Conservation (phyloP, 306 rosid species). For the Fagus crenata region DNA sequence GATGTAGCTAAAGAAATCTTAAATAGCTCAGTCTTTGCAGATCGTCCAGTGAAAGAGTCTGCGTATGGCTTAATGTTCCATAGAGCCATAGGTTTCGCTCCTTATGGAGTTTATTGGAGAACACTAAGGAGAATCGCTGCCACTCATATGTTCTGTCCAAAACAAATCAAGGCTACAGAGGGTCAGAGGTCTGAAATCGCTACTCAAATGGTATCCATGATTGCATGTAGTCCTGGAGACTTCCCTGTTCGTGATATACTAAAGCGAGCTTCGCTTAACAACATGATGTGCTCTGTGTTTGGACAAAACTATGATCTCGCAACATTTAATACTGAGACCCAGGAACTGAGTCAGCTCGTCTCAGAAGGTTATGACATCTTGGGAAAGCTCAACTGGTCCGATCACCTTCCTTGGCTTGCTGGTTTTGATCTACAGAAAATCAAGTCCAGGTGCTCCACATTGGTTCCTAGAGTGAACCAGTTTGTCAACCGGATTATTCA, state of each 20-base stretch:
- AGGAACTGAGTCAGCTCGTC: slow-evolving; percentile 54
- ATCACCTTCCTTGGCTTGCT: slow-evolving; percentile 69
- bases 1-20: slow-evolving; percentile 76
- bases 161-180: slow-evolving; percentile 69
- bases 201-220: slow-evolving; percentile 37
- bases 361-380: slow-evolving; percentile 76
- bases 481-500: slow-evolving; percentile 59
- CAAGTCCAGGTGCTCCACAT: slow-evolving; percentile 64
- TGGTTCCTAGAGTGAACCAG: slow-evolving; percentile 75
- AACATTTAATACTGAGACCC: slow-evolving; percentile 25
- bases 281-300: slow-evolving; percentile 88
- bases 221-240: background rate
- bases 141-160: slow-evolving; percentile 70
- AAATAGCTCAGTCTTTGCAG: slow-evolving; percentile 40
- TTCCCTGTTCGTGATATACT: slow-evolving; percentile 38
- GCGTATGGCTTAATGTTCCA: slow-evolving; percentile 86
- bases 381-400: slow-evolving; percentile 83
- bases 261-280: slow-evolving; percentile 60
- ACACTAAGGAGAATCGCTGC: slow-evolving; percentile 73
- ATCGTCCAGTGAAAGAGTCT: slow-evolving; percentile 54
- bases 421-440: slow-evolving; percentile 66
- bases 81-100: slow-evolving; percentile 85
- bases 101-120: slow-evolving; percentile 84
- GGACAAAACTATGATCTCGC: slow-evolving; percentile 48
- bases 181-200: slow-evolving; percentile 52